Evolutionary conservation across 371 early-diverging fungal species (phyloP).

Genomic region (Mortierella sp.): DNA sequence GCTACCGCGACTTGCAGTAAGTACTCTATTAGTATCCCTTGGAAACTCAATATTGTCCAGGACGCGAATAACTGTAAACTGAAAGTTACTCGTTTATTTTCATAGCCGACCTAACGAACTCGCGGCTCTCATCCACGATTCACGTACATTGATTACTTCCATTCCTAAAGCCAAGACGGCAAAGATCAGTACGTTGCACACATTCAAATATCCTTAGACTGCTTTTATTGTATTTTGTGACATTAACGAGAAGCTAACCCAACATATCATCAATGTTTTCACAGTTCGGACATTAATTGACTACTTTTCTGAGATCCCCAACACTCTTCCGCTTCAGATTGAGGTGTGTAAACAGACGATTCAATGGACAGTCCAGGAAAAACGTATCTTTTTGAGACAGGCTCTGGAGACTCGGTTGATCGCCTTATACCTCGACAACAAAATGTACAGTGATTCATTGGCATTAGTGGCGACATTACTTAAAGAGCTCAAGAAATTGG

Average conservation of each 20-base stretch:
- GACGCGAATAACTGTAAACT: neutral
- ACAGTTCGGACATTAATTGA: slow-evolving; percentile 90
- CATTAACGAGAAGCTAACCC: too few relatives aligned
- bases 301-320: slow-evolving; percentile 88
- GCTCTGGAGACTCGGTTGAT: slow-evolving; percentile 93
- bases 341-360: slow-evolving; percentile 93
- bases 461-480: slow-evolving; percentile 86
- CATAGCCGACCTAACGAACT: slow-evolving; percentile 83
- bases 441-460: slow-evolving; percentile 94
- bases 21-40: neutral
- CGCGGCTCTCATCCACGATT: slow-evolving; percentile 85
- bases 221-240: neutral
- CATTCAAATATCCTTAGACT: neutral
- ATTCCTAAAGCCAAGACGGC: slow-evolving; percentile 97
- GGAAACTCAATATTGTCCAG: neutral
- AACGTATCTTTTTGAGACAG: slow-evolving; percentile 94
- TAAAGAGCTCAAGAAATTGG: slow-evolving; percentile 96
- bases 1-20: slow-evolving; percentile 74
- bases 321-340: slow-evolving; percentile 91
- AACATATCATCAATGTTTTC: neutral
- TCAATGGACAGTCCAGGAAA: slow-evolving; percentile 91
- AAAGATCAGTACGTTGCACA: slow-evolving; percentile 80
- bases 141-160: slow-evolving; percentile 82
- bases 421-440: slow-evolving; percentile 93
- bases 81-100: neutral